These are phyloP conservation scores for Ceratobasidium sp. DNA, from an alignment of 1,284 basidiomycete genomes.

Conservation along the genomic window DNA sequence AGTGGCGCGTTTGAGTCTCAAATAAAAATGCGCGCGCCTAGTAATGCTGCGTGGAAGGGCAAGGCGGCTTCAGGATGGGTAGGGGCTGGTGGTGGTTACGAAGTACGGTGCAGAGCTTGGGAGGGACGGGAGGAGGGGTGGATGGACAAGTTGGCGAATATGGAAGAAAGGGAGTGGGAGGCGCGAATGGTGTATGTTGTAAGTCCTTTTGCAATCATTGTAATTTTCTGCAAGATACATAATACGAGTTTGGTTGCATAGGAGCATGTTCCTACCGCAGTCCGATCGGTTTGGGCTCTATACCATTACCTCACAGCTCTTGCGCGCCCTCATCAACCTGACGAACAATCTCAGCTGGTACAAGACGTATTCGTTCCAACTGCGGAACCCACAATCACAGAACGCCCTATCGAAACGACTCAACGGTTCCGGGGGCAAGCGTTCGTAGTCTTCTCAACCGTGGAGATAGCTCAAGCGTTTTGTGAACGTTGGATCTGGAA, in stretches of 20 bases:
- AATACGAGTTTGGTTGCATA: conserved; percentile 54
- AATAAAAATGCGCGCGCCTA: conserved; percentile 66
- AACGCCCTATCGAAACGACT: neutral
- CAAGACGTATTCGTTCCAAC: conserved; percentile 71
- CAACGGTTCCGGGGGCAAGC: conserved; percentile 77
- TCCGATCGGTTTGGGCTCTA: conserved; percentile 66
- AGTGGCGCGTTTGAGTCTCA: conserved; percentile 69
- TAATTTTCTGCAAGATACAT: neutral
- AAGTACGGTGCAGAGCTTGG: conserved; percentile 71
- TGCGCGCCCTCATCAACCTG: conserved; percentile 44
- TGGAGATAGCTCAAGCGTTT: conserved; percentile 62
- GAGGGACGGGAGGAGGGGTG: conserved; percentile 32
- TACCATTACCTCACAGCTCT: conserved; percentile 60
- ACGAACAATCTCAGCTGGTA: conserved; percentile 55
- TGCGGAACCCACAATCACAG: conserved; percentile 61
- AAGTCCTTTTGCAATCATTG: conserved; percentile 51
- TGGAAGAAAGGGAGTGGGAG: conserved; percentile 70
- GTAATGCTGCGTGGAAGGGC: conserved; percentile 51
- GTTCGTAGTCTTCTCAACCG: conserved; percentile 68
- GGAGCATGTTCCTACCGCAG: conserved; percentile 77
- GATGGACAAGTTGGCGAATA: conserved; percentile 55
- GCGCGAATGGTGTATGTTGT: conserved; percentile 75
- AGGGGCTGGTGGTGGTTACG: conserved; percentile 65
- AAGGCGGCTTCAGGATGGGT: conserved; percentile 57
- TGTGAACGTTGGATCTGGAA: conserved; percentile 73